Base-by-base conservation (phyloP, 2,329 filamentous ascomycete species). In the Aspergillus alliaceus region DNA sequence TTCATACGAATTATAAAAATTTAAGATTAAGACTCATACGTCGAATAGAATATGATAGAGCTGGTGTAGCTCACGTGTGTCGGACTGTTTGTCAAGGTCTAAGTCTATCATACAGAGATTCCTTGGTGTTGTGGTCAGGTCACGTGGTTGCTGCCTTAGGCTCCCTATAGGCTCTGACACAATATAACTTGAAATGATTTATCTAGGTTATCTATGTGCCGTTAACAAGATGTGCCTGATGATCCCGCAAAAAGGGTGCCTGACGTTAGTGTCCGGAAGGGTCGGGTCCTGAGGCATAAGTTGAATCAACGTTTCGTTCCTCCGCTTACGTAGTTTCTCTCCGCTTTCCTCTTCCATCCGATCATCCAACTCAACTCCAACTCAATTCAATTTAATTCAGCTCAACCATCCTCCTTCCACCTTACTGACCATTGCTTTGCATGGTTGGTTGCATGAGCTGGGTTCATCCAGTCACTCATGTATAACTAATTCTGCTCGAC, bases 181-280 rank as follows among this genome's bases (percentile, higher is more conserved):
- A n/a, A n/a, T n/a, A n/a, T n/a, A n/a, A n/a, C n/a, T n/a, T n/a
- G n/a, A n/a, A n/a, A n/a, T n/a, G n/a, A n/a, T n/a, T n/a, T n/a
- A n/a, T n/a, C n/a, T n/a, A n/a, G n/a, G n/a, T n/a, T n/a, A n/a
- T n/a, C n/a, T n/a, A n/a, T n/a, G n/a, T n/a, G n/a, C n/a, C n/a
- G n/a, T n/a, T n/a, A n/a, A n/a, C n/a, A 15, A 18, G 6, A 3
- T 8, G 25, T 48, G 27, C 44, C 44, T 47, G 44, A 47, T 31
- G 53, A 54, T 54, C 32, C n/a, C n/a, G n/a, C n/a, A n/a, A n/a
- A n/a, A n/a, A 12, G n/a, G 50, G 60, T 64, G 60, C 60, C 56
- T 61, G 60, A 64, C 59, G 54, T 59, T 64, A 62, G 61, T 48
- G 53, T 54, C 57, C 54, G 53, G 44, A 37, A 42, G n/a, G 27